Evolutionary conservation across 176 grass and related monocot genomes (phyloP).

Genomic region (Bolboschoenus planiculmis): DNA sequence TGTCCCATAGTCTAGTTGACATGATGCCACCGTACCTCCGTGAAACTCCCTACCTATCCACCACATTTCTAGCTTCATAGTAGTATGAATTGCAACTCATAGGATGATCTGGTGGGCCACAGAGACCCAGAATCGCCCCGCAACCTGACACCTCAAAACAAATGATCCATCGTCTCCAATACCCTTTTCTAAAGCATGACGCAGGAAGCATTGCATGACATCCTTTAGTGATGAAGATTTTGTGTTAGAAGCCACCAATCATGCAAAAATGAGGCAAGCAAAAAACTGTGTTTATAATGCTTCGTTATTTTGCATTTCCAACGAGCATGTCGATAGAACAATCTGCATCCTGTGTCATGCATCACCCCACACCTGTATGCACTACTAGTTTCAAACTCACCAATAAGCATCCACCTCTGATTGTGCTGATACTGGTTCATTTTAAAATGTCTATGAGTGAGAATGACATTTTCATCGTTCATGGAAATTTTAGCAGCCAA

Average conservation of each 20-base stretch:
- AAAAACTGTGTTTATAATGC: not conserved
- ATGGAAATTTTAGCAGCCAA: not conserved
- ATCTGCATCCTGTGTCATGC: not conserved
- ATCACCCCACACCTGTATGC: too few relatives aligned
- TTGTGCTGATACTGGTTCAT: not conserved
- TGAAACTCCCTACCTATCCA: too few relatives aligned
- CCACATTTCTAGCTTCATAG: not conserved
- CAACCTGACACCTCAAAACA: too few relatives aligned
- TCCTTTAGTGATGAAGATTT: not conserved
- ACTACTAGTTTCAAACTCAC: not conserved
- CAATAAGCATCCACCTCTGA: not conserved
- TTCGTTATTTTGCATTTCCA: not conserved
- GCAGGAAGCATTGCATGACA: not conserved
- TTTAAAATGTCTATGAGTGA: too few relatives aligned
- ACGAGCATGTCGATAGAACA: not conserved
- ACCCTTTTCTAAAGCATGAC: not conserved
- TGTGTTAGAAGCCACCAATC: not conserved
- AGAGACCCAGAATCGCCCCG: too few relatives aligned
- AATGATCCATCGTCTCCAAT: too few relatives aligned
- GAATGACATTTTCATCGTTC: not conserved
- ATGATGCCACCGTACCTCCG: too few relatives aligned
- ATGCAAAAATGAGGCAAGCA: not conserved
- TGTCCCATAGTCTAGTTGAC: not conserved
- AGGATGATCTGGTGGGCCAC: too few relatives aligned
- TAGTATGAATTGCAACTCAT: too few relatives aligned